These are phyloP conservation scores for Oryza longistaminata DNA, from an alignment of 176 grass and related monocot species.

Conservation along the genomic window DNA sequence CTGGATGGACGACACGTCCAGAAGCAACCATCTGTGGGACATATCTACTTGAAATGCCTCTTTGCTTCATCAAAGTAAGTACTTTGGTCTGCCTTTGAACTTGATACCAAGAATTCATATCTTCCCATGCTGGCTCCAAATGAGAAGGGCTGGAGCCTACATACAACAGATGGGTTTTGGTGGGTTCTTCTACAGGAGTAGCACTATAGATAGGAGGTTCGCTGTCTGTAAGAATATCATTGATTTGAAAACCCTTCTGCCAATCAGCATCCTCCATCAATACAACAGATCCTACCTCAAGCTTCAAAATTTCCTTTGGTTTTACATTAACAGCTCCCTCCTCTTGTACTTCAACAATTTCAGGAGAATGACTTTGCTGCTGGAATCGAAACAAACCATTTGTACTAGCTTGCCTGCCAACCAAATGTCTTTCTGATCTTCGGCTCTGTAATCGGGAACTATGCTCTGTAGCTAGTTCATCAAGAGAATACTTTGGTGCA, in stretches of 20 bases:
- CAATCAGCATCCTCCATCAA: constrained; percentile 71
- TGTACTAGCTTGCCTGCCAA: constrained; percentile 68
- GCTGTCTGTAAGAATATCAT: constrained; percentile 67
- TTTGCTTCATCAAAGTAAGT: constrained; percentile 82
- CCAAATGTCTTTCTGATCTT: constrained; percentile 91
- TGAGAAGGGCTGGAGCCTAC: constrained; percentile 86
- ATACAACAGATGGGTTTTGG: constrained; percentile 65
- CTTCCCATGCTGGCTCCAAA: constrained; percentile 88
- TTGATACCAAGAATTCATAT: constrained; percentile 96
- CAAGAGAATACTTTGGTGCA: constrained; percentile 69
- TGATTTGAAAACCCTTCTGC: constrained; percentile 77
- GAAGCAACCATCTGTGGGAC: constrained; percentile 78
- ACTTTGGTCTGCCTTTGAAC: constrained; percentile 93
- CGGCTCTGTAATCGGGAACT: constrained; percentile 81
- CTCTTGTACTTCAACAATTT: constrained; percentile 92
- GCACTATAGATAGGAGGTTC: constrained; percentile 76
- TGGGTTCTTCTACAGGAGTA: constrained; percentile 66
- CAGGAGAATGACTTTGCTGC: constrained; percentile 74
- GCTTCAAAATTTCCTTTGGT: constrained; percentile 71
- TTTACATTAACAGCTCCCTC: constrained; percentile 55
- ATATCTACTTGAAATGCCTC: constrained; percentile 80
- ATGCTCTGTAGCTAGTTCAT: constrained; percentile 82
- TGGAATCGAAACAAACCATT: constrained; percentile 74
- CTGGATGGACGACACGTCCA: constrained; percentile 67
- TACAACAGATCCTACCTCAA: constrained; percentile 78